Base-by-base conservation (phyloP, 192 early-diverging fungal species). In the Entomortierella lignicola region DNA sequence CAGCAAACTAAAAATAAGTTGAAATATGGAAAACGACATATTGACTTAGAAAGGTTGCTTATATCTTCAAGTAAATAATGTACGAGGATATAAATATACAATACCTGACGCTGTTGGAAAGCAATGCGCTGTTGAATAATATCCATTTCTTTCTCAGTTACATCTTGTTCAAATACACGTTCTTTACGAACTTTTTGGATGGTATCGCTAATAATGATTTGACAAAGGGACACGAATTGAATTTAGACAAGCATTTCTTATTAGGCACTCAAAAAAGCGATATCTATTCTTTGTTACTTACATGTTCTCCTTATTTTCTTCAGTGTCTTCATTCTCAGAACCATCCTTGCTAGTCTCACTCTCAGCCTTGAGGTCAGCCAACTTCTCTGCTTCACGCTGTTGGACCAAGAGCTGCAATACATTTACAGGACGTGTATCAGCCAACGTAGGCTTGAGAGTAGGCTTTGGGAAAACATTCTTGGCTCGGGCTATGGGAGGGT, bases 81-180 rank as follows among this genome's bases (percentile, higher is more conserved):
- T 42, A 6, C 39, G 6, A 42, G 13, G 39, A 42, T 15, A 13
- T 34, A 20, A 18, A 20, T 18, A 3, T 26, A 8, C 17, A 23
- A 52, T 85, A 91, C 88, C 68, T 90, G 94, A 64, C 89, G 88
- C 66, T 95, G 96, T 70, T 97, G 95, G 52, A 98, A 85, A 21
- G 92, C 94, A 13, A 98, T 92, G 8, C 95, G 88, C 80, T 95
- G 89, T 71, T 95, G 87, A 81, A 98, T 98, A 67, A 98, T 94
- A 51, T 88, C 88, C 89, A 89, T 89, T 77, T 98, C 96, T 44
- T 92, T 90, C 70, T 93, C 92, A 1, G 96, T 98, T 29, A 97
- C 91, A 81, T 96, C 94, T 58, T 96, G 90, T 67, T 91, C 86
- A 82, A 98, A 98, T 2, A 98, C 90, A 42, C 93, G 91, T 63